Percentiles rank a stretch among this genome's conserved stretches.
These are phyloP conservation scores for Rubus parviflorus DNA, from an alignment of 306 rosid species.

Conservation along the genomic window DNA sequence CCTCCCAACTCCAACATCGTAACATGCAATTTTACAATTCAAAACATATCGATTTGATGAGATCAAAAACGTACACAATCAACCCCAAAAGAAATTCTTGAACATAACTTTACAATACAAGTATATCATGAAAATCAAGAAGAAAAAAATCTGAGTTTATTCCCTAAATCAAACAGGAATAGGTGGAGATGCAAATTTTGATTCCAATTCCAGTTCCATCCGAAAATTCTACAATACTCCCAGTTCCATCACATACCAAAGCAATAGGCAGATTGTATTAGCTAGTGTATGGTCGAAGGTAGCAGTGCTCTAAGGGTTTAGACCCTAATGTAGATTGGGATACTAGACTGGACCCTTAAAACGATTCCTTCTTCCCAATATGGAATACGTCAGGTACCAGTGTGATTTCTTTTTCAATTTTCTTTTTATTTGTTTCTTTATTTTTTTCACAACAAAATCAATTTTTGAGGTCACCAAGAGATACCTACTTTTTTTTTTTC, in stretches of 20 bases:
- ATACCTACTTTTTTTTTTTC: not conserved
- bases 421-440: not conserved
- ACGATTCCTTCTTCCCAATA: not conserved
- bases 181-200: not conserved
- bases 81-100: no score
- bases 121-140: not conserved
- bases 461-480: constrained; percentile 1
- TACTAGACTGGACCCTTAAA: not conserved
- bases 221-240: no score
- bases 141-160: not conserved
- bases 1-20: no score
- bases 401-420: not conserved
- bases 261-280: constrained; percentile 7
- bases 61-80: no score
- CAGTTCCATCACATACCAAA: not conserved
- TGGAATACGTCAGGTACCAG: constrained; percentile 12
- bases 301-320: not conserved
- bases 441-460: not conserved
- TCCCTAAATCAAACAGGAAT: not conserved
- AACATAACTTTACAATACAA: no score
- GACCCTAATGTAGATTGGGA: not conserved
- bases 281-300: constrained; percentile 28
- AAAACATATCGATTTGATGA: no score
- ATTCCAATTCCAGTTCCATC: not conserved
- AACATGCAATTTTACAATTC: no score